Evolutionary conservation across 768 basidiomycete genomes (phyloP).

Genomic region (Sistotremastrum niveocremeum): DNA sequence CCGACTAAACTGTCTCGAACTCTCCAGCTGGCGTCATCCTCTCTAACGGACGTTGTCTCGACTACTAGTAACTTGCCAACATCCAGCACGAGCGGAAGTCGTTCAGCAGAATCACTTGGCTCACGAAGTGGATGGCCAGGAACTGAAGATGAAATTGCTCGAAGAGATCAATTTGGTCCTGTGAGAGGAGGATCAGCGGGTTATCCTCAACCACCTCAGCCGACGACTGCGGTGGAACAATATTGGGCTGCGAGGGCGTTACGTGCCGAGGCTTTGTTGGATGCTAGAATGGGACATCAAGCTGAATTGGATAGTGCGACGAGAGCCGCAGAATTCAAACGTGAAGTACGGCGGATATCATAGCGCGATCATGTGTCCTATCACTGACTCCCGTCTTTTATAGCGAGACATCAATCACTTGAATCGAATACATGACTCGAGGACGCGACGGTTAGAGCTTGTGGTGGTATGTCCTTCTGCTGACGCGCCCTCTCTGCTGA

Average conservation of each 20-base stretch:
- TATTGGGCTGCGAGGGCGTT: slow-evolving; percentile 61
- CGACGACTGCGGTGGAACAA: slow-evolving; percentile 23
- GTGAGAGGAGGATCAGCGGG: too few relatives aligned
- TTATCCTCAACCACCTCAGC: too few relatives aligned
- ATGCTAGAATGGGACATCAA: slow-evolving; percentile 33
- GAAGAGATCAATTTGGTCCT: too few relatives aligned
- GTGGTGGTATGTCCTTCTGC: slow-evolving; percentile 8
- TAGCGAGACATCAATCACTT: slow-evolving; percentile 1
- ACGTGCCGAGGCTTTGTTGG: slow-evolving; percentile 48
- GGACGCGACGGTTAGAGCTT: slow-evolving; percentile 2
- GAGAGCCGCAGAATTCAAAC: slow-evolving; percentile 30
- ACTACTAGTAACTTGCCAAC: too few relatives aligned
- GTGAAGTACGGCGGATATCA: slow-evolving; percentile 21
- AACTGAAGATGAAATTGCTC: too few relatives aligned
- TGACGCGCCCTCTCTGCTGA: neutral
- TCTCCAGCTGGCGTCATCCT: too few relatives aligned
- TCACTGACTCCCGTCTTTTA: slow-evolving; percentile 1
- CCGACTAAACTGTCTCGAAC: too few relatives aligned
- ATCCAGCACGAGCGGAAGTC: too few relatives aligned
- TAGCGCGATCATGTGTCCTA: slow-evolving; percentile 25
- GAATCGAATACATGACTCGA: neutral
- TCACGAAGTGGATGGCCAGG: too few relatives aligned
- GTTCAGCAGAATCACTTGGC: too few relatives aligned
- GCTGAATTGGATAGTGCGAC: slow-evolving; percentile 32
- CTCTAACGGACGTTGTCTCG: too few relatives aligned